Conservation (phyloP, 495 filamentous ascomycete species). For the Penicillium flavigenum region DNA sequence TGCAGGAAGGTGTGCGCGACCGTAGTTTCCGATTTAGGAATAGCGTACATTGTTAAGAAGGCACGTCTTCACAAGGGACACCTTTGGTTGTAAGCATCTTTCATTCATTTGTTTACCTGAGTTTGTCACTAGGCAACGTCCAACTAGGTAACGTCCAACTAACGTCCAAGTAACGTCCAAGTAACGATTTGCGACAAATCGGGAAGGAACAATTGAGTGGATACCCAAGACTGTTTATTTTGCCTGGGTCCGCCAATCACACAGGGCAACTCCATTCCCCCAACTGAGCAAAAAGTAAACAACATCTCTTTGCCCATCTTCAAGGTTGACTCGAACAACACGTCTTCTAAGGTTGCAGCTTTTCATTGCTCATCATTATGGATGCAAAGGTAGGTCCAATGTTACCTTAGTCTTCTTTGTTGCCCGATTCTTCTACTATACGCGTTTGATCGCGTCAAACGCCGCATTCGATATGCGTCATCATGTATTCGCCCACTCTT, state of each 20-base stretch:
- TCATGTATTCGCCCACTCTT: not conserved
- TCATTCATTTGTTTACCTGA: not conserved
- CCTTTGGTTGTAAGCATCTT: not conserved
- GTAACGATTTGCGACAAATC: not conserved
- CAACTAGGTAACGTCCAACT: too few species aligned
- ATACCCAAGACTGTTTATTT: slow-evolving; percentile 29
- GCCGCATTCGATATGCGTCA: not conserved
- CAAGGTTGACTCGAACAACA: slow-evolving; percentile 9
- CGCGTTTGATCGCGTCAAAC: slow-evolving; percentile 6
- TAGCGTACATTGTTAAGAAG: slow-evolving; percentile 9
- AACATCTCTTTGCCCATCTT: slow-evolving; percentile 20
- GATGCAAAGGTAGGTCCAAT: slow-evolving; percentile 44
- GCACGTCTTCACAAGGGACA: slow-evolving; percentile 4
- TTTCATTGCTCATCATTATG: slow-evolving; percentile 25
- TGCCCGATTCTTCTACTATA: not conserved
- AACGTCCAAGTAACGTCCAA: not conserved
- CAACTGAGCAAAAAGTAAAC: slow-evolving; percentile 40
- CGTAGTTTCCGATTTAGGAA: not conserved
- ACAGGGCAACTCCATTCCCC: slow-evolving; percentile 16
- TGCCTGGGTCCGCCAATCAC: slow-evolving; percentile 25
- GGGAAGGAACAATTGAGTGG: slow-evolving; percentile 8
- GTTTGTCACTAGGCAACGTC: not conserved
- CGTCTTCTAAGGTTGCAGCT: not conserved
- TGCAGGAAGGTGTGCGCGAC: not conserved
- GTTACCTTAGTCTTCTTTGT: not conserved